A percentile compares a stretch with the other conserved stretches of the same genome.
These are phyloP conservation scores for Plicaturopsis crispa DNA, from an alignment of 768 basidiomycete species.

Conservation along the genomic window DNA sequence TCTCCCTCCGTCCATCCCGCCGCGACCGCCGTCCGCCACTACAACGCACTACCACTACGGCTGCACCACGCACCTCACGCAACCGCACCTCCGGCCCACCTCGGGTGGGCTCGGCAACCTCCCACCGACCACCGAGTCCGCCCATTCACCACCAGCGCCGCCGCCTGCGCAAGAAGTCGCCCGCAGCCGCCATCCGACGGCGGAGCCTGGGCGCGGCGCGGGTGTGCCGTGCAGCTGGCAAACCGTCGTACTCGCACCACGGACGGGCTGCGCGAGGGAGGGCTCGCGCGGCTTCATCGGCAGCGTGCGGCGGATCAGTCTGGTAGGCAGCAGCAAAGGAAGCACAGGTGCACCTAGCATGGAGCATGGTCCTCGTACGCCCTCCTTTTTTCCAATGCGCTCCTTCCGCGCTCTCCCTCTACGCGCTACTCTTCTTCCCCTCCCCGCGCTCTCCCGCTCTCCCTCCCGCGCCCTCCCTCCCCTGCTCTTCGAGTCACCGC, in stretches of 20 bases:
- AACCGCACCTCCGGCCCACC: slow-evolving; percentile 21
- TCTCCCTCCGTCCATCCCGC: slow-evolving; percentile 51
- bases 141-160: slow-evolving; percentile 54
- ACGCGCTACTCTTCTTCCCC: no score
- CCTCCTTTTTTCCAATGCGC: no score
- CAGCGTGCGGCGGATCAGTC: slow-evolving; percentile 54
- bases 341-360: slow-evolving; percentile 54
- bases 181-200: no score
- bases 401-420: no score
- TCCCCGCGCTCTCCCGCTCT: no score
- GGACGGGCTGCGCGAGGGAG: slow-evolving; percentile 25
- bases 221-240: no score
- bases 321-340: slow-evolving; percentile 32
- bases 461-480: no score
- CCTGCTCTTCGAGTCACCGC: no score
- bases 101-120: slow-evolving; percentile 39
- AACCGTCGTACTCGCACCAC: no score
- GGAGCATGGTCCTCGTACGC: no score
- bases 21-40: background rate
- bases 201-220: no score
- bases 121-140: slow-evolving; percentile 58
- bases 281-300: slow-evolving; percentile 47
- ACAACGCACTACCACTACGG: slow-evolving; percentile 17
- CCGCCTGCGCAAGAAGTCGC: slow-evolving; percentile 69
- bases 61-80: slow-evolving; percentile 35